phyloP scores from a whole-genome alignment of 139 green algal species.

The Volvox africanus region DNA sequence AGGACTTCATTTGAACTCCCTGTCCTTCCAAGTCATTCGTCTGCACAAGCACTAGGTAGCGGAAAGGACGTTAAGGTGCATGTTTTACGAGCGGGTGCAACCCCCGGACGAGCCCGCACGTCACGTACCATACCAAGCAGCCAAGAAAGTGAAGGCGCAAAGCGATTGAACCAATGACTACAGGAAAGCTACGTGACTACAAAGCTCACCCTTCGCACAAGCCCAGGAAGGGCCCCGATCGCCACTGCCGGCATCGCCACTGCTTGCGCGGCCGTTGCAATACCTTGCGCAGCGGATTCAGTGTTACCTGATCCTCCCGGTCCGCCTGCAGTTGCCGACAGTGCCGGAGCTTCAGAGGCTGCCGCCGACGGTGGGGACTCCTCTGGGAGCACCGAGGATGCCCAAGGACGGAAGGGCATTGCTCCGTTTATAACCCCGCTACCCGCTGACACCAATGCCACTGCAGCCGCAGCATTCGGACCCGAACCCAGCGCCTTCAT shows the following conservation, averaged over 20 bases:
- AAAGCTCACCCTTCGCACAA: not conserved
- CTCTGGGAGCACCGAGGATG: not conserved
- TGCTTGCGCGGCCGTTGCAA: too few relatives aligned
- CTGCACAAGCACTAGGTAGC: too few relatives aligned
- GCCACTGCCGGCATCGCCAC: not conserved
- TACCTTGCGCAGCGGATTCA: too few relatives aligned
- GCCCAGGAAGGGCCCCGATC: not conserved
- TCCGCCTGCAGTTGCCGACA: not conserved
- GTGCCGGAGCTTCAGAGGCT: not conserved
- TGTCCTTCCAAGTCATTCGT: too few relatives aligned
- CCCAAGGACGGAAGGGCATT: not conserved
- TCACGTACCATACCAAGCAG: too few relatives aligned
- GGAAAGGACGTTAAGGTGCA: too few relatives aligned
- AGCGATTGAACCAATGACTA: too few relatives aligned
- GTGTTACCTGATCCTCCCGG: not conserved
- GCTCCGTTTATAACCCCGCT: not conserved
- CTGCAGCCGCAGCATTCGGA: constrained; percentile 23
- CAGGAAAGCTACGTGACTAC: not conserved
- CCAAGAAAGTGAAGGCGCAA: too few relatives aligned
- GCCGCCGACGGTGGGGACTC: not conserved
- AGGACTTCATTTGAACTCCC: too few relatives aligned
- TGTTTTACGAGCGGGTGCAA: too few relatives aligned
- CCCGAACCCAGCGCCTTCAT: constrained; percentile 31
- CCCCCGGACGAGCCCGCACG: too few relatives aligned
- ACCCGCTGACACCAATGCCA: constrained; percentile 10